Evolutionary conservation across 2,329 filamentous ascomycete species (phyloP).

Genomic region (Phialophora chinensis): DNA sequence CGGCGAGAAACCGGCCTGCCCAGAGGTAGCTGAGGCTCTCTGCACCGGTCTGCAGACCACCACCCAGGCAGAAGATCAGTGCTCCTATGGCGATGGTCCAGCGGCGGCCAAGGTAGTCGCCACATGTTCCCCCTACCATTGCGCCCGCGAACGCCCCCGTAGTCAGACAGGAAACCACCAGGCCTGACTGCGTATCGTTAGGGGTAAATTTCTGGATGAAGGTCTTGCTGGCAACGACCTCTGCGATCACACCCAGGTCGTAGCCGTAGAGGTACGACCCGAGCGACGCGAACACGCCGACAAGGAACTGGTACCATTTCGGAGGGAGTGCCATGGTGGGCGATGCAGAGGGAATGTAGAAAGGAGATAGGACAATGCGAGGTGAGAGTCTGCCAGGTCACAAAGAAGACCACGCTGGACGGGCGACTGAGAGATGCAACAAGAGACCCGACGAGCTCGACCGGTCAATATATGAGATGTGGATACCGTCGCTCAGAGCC

Average conservation of each 20-base stretch:
- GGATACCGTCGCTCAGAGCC: slow-evolving; percentile 2
- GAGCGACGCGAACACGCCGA: slow-evolving; percentile 64
- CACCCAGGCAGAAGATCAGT: slow-evolving; percentile 73
- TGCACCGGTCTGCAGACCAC: slow-evolving; percentile 74
- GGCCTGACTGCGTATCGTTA: slow-evolving; percentile 56
- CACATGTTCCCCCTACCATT: slow-evolving; percentile 41
- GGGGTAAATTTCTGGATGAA: slow-evolving; percentile 44
- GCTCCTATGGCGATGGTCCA: slow-evolving; percentile 75
- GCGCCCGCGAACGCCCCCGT: slow-evolving; percentile 72
- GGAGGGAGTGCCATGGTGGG: slow-evolving; percentile 59
- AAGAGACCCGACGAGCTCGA: slow-evolving; percentile 6
- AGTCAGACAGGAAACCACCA: slow-evolving; percentile 79
- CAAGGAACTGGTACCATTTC: slow-evolving; percentile 66
- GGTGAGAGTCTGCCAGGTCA: not conserved
- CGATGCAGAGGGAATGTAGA: not conserved
- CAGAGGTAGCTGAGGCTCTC: slow-evolving; percentile 66
- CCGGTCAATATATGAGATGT: slow-evolving; percentile 22
- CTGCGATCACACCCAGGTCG: slow-evolving; percentile 66
- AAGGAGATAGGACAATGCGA: not conserved
- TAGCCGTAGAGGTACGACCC: slow-evolving; percentile 65
- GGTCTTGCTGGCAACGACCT: slow-evolving; percentile 56
- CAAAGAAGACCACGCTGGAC: not conserved
- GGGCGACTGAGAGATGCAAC: not conserved
- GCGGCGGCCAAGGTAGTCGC: slow-evolving; percentile 71
- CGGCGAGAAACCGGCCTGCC: slow-evolving; percentile 71